phyloP scores from a whole-genome alignment of 2,329 filamentous ascomycete species.

The Neopestalotiopsis clavispora region DNA sequence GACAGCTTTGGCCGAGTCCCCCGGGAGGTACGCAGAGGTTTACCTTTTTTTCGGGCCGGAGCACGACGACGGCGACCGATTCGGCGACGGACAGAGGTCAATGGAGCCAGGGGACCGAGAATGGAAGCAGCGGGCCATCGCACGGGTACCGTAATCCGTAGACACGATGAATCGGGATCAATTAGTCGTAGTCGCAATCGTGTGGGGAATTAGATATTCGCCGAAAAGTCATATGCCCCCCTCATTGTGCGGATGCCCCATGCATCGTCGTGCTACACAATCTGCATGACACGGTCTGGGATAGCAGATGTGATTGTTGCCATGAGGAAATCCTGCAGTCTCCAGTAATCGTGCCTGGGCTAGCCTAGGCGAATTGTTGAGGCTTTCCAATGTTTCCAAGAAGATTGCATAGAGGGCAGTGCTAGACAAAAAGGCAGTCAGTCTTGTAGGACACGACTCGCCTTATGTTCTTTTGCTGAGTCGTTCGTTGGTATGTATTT shows the following conservation, averaged over 20 bases:
- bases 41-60: slow-evolving; percentile 14
- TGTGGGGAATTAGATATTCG: too few relatives aligned
- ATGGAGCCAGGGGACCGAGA: slow-evolving; percentile 10
- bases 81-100: slow-evolving; percentile 8
- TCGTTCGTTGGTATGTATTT: background rate
- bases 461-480: background rate
- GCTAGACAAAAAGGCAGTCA: background rate
- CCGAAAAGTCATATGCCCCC: too few relatives aligned
- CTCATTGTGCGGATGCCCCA: too few relatives aligned
- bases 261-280: too few relatives aligned
- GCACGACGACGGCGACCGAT: slow-evolving; percentile 5
- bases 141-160: background rate
- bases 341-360: too few relatives aligned
- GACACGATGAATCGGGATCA: background rate
- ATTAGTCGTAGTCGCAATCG: too few relatives aligned
- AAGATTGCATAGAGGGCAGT: background rate
- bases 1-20: slow-evolving; percentile 5
- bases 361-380: too few relatives aligned
- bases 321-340: too few relatives aligned
- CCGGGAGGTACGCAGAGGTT: slow-evolving; percentile 10
- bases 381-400: too few relatives aligned
- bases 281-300: too few relatives aligned
- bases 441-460: background rate
- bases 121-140: background rate
- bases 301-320: too few relatives aligned